Evolutionary conservation across 169 alveolate species (phyloP).

Genomic region (Babesia divergens): DNA sequence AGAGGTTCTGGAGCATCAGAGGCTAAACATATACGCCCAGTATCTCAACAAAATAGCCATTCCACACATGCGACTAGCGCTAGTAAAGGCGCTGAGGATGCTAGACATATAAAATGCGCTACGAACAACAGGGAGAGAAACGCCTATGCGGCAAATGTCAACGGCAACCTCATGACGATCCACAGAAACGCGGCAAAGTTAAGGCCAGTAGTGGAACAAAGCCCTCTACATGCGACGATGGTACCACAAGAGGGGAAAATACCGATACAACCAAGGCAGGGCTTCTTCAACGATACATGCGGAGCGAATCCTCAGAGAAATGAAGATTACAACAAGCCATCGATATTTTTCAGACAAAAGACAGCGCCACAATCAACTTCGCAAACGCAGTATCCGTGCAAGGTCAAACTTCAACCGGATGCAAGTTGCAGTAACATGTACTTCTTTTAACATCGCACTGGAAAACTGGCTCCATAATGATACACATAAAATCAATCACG

Average conservation of each 20-base stretch:
- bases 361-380: background rate
- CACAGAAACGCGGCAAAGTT: conserved; percentile 42
- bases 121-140: conserved; percentile 10
- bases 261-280: conserved; percentile 9
- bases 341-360: conserved; percentile 14
- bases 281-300: conserved; percentile 21
- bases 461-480: background rate
- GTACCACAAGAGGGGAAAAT: background rate
- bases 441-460: conserved; percentile 5
- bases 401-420: conserved; percentile 26
- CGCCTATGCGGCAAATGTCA: background rate
- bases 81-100: background rate
- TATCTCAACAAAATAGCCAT: background rate
- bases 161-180: conserved; percentile 19
- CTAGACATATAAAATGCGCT: background rate
- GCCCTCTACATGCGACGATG: background rate
- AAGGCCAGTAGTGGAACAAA: conserved; percentile 8
- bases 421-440: conserved; percentile 8
- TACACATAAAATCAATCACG: background rate
- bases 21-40: background rate
- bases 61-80: background rate
- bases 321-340: background rate
- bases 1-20: background rate
- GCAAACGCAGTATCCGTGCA: conserved; percentile 23
- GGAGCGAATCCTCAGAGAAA: conserved; percentile 25